Evolutionary conservation across 257 asterid species (phyloP), one percentile per base, ranked within the genome.

Genomic region (Paulownia fortunei): DNA sequence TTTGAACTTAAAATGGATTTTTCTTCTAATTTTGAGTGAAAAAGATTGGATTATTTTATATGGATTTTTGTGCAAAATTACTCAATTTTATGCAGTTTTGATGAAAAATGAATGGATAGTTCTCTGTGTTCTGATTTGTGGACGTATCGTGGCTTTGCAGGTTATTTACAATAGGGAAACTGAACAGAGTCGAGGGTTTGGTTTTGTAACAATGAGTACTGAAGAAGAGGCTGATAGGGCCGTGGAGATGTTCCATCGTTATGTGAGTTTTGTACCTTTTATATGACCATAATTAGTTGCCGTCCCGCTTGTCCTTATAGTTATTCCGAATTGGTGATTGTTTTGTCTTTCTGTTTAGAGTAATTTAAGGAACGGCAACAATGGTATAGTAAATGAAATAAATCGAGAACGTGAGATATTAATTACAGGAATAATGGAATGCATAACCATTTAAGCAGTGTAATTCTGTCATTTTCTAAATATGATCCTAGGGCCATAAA

Each of bases 201-300:
- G 96, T 21, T 95, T 95, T 74, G 97, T 95, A 67, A 89, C 99
- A 0, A 93, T 95, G 99, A 85, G 90, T 51, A 88, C 89, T 0
- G 93, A 80, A 42, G 97, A 91, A 84, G 97, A 95, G 84, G 97
- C 97, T 75, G 93, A 91, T 19, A 90, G 74, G 65, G 98, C 99
- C n/a, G 97, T 90, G 60, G 96, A 89, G 68, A 60, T 89, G 87
- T 90, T 87, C 76, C 67, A 86, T 77, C 81, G 90, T 12, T 89
- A 84, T 87, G 99, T 95, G 82, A 87, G 99, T 90, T 65, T 61
- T 67, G 32, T 4, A 21, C 42, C 8, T 26, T 44, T 68, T 24
- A 12, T 21, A 15, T 5, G 47, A 44, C 54, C n/a, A 13, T 6
- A 56, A 56, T 56, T 56, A 36, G 51, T 55, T 67, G 18, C 46